phyloP scores from a whole-genome alignment of 768 basidiomycete genomes.

The Boletus patriciae region DNA sequence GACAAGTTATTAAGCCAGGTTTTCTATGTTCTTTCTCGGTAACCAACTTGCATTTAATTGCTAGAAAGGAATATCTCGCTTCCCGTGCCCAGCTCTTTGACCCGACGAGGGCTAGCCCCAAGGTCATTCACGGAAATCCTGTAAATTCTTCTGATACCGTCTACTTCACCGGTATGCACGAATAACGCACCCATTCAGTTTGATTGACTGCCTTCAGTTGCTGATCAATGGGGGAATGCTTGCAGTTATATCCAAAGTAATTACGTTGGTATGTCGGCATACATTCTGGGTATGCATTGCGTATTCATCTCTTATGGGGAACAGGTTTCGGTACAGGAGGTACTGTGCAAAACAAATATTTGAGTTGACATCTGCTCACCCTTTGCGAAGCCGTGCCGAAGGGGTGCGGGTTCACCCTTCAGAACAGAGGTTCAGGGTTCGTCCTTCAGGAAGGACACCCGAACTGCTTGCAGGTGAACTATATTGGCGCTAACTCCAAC shows the following conservation, averaged over 20 bases:
- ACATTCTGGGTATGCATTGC: background rate
- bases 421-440: conserved; percentile 91
- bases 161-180: conserved; percentile 76
- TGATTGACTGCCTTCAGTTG: conserved; percentile 44
- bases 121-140: conserved; percentile 77
- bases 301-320: conserved; percentile 5
- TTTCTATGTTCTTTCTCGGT: background rate
- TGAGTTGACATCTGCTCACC: conserved; percentile 3
- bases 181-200: background rate
- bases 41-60: background rate
- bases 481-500: background rate
- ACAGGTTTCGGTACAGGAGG: conserved; percentile 88
- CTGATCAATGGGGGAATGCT: conserved; percentile 86
- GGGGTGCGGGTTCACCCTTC: conserved; percentile 94
- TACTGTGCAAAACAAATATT: conserved; percentile 26
- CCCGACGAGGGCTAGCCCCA: conserved; percentile 58
- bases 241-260: conserved; percentile 90
- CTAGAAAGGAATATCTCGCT: conserved; percentile 74
- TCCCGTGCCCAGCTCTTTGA: conserved; percentile 81
- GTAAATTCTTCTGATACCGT: conserved; percentile 89
- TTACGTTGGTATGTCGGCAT: conserved; percentile 59
- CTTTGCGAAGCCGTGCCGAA: conserved; percentile 71
- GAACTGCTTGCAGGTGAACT: conserved; percentile 70
- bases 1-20: conserved; percentile 85
- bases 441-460: conserved; percentile 77